These are phyloP conservation scores for Fusarium marasasianum DNA, from an alignment of 2,329 filamentous ascomycete species.

Conservation along the genomic window DNA sequence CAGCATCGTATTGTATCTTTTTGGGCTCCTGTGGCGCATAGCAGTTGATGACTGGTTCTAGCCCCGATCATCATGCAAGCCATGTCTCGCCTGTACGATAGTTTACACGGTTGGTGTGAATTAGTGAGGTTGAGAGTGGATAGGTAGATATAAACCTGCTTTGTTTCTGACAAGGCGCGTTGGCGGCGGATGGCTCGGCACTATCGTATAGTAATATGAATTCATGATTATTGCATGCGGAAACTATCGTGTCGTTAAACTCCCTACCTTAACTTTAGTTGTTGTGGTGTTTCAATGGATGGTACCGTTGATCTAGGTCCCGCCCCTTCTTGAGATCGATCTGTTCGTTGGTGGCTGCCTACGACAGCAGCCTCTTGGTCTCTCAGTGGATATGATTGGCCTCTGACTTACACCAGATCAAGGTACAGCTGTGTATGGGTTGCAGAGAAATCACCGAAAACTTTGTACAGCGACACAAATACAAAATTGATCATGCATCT, in stretches of 20 bases:
- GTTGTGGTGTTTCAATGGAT: constrained; percentile 16
- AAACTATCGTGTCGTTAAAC: constrained; percentile 21
- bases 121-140: not conserved
- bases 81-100: constrained; percentile 36
- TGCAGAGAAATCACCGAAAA: constrained; percentile 7
- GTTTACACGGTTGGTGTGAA: constrained; percentile 7
- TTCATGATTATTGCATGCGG: constrained; percentile 16
- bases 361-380: constrained; percentile 16
- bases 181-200: constrained; percentile 25
- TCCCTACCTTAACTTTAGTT: not conserved
- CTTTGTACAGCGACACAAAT: not conserved
- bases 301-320: constrained; percentile 23
- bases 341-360: constrained; percentile 29
- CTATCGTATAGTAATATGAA: constrained; percentile 11
- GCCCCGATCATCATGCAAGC: constrained; percentile 36
- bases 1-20: constrained; percentile 4
- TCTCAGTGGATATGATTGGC: constrained; percentile 26
- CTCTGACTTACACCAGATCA: constrained; percentile 28
- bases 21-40: constrained; percentile 28
- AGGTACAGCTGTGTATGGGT: constrained; percentile 8
- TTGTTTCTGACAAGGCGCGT: constrained; percentile 9
- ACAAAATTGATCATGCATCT: not conserved
- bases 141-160: constrained; percentile 6
- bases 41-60: constrained; percentile 22
- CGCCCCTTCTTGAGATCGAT: constrained; percentile 31